These are phyloP conservation scores for Leccinum sublutescens DNA, from an alignment of 768 basidiomycete genomes.

Conservation along the genomic window DNA sequence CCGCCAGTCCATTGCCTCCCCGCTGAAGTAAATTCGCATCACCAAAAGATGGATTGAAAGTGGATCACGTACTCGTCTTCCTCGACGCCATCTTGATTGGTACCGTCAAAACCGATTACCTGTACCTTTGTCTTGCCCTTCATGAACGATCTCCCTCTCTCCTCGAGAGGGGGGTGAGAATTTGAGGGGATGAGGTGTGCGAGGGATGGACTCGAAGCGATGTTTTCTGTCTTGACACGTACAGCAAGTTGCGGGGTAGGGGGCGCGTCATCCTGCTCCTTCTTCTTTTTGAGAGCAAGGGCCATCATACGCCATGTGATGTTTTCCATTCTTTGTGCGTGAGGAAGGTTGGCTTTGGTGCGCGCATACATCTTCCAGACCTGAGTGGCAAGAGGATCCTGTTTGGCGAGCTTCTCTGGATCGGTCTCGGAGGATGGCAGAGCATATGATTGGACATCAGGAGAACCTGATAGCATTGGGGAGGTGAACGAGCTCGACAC, in stretches of 20 bases:
- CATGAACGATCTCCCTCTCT: conserved; percentile 72
- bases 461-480: conserved; percentile 65
- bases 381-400: conserved; percentile 92
- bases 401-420: conserved; percentile 66
- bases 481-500: conserved; percentile 59
- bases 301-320: conserved; percentile 99
- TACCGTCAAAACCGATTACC: conserved; percentile 80
- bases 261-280: conserved; percentile 57
- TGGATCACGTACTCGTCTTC: conserved; percentile 66
- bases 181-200: background rate
- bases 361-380: conserved; percentile 97
- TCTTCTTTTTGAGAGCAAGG: conserved; percentile 86
- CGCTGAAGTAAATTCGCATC: conserved; percentile 34
- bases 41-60: conserved; percentile 21
- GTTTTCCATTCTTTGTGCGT: conserved; percentile 96
- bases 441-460: conserved; percentile 52
- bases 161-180: conserved; percentile 33
- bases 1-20: conserved; percentile 88
- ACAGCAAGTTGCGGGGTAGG: background rate
- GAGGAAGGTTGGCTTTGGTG: conserved; percentile 84
- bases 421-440: conserved; percentile 47
- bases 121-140: conserved; percentile 78
- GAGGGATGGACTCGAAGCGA: conserved; percentile 5
- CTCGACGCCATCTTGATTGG: conserved; percentile 66
- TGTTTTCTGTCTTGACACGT: conserved; percentile 24